Conservation (phyloP, 495 filamentous ascomycete species). For the Penicillium chermesinum region DNA sequence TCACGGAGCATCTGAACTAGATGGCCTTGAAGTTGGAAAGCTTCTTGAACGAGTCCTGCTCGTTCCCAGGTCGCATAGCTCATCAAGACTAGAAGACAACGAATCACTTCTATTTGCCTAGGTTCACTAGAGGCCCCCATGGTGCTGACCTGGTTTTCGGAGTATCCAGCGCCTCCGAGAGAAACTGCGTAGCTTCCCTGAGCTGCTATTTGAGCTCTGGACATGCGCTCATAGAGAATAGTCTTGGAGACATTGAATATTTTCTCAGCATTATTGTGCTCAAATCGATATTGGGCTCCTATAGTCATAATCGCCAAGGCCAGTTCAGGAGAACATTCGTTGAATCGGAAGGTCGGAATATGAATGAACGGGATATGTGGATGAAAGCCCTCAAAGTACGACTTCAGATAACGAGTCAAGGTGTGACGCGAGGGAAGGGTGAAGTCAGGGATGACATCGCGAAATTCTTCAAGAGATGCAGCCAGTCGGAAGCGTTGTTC, state of each 20-base stretch:
- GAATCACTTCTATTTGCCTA: constrained; percentile 32
- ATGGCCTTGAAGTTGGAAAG: constrained; percentile 29
- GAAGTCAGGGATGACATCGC: constrained; percentile 35
- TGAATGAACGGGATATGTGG: constrained; percentile 36
- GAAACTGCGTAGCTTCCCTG: constrained; percentile 11
- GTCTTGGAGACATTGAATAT: constrained; percentile 35
- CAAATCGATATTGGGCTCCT: constrained; percentile 36
- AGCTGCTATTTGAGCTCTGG: constrained; percentile 17
- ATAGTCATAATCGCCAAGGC: constrained; percentile 32
- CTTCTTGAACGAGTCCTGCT: constrained; percentile 34
- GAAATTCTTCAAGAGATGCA: constrained; percentile 32
- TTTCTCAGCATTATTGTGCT: constrained; percentile 32
- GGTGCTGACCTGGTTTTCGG: constrained; percentile 6
- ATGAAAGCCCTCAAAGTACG: constrained; percentile 36
- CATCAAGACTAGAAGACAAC: constrained; percentile 34
- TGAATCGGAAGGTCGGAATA: constrained; percentile 31
- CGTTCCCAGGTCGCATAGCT: constrained; percentile 38
- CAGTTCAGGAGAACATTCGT: constrained; percentile 30
- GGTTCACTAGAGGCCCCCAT: constrained; percentile 9
- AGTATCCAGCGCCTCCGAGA: constrained; percentile 11
- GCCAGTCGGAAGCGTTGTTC: constrained; percentile 35
- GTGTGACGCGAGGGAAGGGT: constrained; percentile 37
- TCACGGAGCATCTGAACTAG: constrained; percentile 33
- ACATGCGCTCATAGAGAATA: constrained; percentile 27
- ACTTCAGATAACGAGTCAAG: constrained; percentile 33